Base-by-base conservation (phyloP, 1,284 basidiomycete species). In the Apiotrichum gamsii region DNA sequence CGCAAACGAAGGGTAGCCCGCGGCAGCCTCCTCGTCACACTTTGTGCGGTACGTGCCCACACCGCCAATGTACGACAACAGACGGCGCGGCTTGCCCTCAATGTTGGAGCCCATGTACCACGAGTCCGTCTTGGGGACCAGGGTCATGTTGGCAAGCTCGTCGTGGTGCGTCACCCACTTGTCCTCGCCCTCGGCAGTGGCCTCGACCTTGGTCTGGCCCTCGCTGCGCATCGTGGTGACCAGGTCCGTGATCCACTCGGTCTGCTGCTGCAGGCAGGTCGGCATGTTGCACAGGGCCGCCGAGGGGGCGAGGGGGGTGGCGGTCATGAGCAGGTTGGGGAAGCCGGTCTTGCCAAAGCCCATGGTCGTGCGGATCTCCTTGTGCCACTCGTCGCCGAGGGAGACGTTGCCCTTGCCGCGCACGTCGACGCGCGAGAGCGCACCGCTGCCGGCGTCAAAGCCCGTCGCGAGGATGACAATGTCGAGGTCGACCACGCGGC, bases 241-340 rank as follows among this genome's bases (percentile, higher is more conserved):
- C 9, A 41, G 39, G 10, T 29, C 13, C 1, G 51, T 45, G 39
- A 52, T 41, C 51, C 45, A 47, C 46, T 52, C 51, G 24, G 46
- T 48, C 42, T 52, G 51, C 39, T 52, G 51, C 5, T 30, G n/a
- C 4, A 52, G 46, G 25, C 46, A 48, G 11, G 51, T 45, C 10
- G 51, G 45, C 45, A 52, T 48, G 46, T 52, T 52, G 43, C 46
- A 52, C 35, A 52, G 42, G 20, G 46, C 51, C 0, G 46, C 51
- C 0, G 37, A 40, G n/a, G 51, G 51, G 3, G 46, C 51, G 11
- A 47, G 46, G 2, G 51, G 51, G 4, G 31, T 33, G 9, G 43
- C 51, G 0, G 46, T 48, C 10, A 40, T 52, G 24, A 52, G 51
- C n/a, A 52, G 51, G 46, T 52, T 52, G 19, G 51, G 51, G 46